Evolutionary conservation across 768 basidiomycete genomes (phyloP), one percentile per base, ranked within the genome.

Genomic region (Mycena leptocephala): DNA sequence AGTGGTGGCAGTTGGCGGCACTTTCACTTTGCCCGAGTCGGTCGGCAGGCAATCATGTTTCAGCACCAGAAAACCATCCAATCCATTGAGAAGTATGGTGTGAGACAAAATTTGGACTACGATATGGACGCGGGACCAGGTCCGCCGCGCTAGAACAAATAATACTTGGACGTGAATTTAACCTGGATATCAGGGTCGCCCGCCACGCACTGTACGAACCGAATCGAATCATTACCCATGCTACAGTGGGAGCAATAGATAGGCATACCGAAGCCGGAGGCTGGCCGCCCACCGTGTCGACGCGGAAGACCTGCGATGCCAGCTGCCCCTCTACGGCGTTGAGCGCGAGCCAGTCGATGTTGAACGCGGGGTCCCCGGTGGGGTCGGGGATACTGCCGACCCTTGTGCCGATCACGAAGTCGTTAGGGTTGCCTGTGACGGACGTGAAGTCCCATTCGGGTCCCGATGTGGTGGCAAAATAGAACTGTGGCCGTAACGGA

Each of bases 81-180:
- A 61, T 61, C 22, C 59, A 39, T 61, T 39, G 59, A 61, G 59
- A 62, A 62, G 37, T 24, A 62, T 37, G 61, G 32, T 37, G 33
- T 62, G 61, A 62, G 39, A 63, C 62, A 43, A 43, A 63, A 63
- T 63, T 63, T 39, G 39, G 26, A 63, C 39, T 63, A 63, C 20
- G 39, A 63, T 41, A 63, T 26, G 26, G 62, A 63, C 39, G 39
- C 62, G 14, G 37, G 61, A 62, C 39, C 39, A 62, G 61, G 39
- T 62, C 62, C 39, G 62, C 62, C 62, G 24, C 24, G 51, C 65
- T 66, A 70, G 69, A n/a, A 70, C 69, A 70, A 37, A n/a, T 32
- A 70, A 37, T 33, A 46, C 69, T 61, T 70, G 69, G 69, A 22
- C 5, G 69, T 70, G 46, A 30, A 70, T 41, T 70, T 70, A 9